Evolutionary conservation across 441 rosid genomes (phyloP).

Genomic region (Flueggea neowawraea): DNA sequence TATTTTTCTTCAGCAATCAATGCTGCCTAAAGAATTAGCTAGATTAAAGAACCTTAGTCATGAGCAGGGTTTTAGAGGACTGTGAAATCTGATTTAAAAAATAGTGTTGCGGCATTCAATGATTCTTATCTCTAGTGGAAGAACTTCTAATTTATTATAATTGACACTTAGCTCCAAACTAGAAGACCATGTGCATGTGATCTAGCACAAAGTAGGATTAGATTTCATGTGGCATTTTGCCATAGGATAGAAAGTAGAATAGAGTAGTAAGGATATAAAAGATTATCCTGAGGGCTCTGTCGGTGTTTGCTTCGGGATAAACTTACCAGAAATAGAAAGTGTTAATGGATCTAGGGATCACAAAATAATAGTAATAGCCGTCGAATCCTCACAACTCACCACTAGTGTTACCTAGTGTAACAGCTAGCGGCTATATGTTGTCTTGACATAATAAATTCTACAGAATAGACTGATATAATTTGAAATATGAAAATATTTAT

Average conservation of each 20-base stretch:
- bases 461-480: too few species aligned
- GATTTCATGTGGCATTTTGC: slow-evolving; percentile 45
- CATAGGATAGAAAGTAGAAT: slow-evolving; percentile 19
- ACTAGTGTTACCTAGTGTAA: too few species aligned
- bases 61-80: slow-evolving; percentile 7
- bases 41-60: slow-evolving; percentile 19
- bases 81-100: slow-evolving; percentile 15
- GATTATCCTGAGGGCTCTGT: slow-evolving; percentile 5
- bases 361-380: background rate
- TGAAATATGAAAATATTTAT: too few species aligned
- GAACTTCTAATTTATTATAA: slow-evolving; percentile 15
- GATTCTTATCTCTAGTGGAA: slow-evolving; percentile 16
- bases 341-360: background rate
- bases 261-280: background rate
- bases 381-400: too few species aligned
- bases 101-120: slow-evolving; percentile 6
- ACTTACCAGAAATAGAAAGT: too few species aligned
- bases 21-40: slow-evolving; percentile 10
- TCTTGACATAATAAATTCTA: too few species aligned
- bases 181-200: slow-evolving; percentile 43
- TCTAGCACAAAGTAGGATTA: slow-evolving; percentile 38
- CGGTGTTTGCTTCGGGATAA: slow-evolving; percentile 1
- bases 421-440: too few species aligned
- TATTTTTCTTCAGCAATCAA: background rate
- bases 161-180: slow-evolving; percentile 15